Evolutionary conservation across 371 early-diverging fungal species (phyloP).

Genomic region (Mortierella sp.): DNA sequence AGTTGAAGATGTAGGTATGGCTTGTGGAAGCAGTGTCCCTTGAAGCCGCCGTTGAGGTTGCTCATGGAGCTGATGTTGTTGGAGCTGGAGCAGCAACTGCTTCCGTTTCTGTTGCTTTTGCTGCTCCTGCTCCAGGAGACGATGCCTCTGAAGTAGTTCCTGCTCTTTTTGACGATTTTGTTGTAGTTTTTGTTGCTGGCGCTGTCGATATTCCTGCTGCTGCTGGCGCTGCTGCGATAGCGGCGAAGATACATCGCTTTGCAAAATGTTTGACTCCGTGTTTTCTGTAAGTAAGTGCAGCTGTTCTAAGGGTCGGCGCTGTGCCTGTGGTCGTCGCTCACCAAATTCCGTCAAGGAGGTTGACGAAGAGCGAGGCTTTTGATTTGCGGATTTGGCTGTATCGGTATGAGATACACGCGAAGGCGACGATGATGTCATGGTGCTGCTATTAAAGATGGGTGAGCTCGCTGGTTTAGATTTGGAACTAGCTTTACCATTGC

Average conservation of each 20-base stretch:
- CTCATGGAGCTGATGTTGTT: slow-evolving; percentile 27
- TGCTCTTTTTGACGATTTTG: slow-evolving; percentile 29
- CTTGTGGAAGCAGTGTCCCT: background rate
- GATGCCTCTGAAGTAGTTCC: slow-evolving; percentile 22
- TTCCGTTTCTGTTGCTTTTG: slow-evolving; percentile 18
- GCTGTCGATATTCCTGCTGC: slow-evolving; percentile 18
- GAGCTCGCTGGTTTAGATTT: background rate
- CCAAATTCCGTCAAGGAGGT: background rate
- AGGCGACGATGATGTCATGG: background rate
- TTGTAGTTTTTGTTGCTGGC: slow-evolving; percentile 27
- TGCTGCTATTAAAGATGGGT: background rate
- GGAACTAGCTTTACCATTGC: background rate
- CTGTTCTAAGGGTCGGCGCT: background rate
- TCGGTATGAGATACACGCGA: background rate
- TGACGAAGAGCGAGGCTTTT: background rate
- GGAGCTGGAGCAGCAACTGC: slow-evolving; percentile 28
- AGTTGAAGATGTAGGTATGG: background rate
- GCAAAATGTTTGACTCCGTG: background rate
- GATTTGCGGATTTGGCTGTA: background rate
- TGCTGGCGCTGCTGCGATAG: background rate
- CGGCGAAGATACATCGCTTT: background rate
- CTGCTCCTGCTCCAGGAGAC: slow-evolving; percentile 28
- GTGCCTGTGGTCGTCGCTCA: background rate
- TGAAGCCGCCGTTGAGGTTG: slow-evolving; percentile 9
- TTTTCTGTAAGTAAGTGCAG: background rate